These are phyloP conservation scores for Fusarium sp. DNA, from an alignment of 2,329 filamentous ascomycete species.

Conservation along the genomic window DNA sequence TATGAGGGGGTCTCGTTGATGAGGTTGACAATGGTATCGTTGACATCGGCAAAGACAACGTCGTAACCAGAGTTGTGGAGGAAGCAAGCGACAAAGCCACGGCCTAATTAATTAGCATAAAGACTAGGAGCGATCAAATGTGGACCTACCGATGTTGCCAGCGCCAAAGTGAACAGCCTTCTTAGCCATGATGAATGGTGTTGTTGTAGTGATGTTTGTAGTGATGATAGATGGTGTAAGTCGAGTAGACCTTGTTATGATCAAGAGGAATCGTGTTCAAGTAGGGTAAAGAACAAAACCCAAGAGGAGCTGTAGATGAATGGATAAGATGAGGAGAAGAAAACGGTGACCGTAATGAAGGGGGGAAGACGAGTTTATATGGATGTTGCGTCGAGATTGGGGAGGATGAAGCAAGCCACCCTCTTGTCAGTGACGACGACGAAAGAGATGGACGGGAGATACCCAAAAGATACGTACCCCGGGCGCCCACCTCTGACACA, in stretches of 20 bases:
- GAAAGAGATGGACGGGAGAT: conserved; percentile 16
- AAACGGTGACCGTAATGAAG: conserved; percentile 33
- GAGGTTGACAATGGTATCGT: conserved; percentile 79
- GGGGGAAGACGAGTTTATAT: conserved; percentile 40
- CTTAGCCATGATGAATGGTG: conserved; percentile 54
- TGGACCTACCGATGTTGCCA: conserved; percentile 75
- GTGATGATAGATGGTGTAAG: conserved; percentile 30
- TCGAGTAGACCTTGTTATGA: background rate
- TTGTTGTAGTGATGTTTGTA: conserved; percentile 8
- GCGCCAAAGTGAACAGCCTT: conserved; percentile 87
- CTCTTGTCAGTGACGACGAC: conserved; percentile 17
- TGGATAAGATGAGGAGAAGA: conserved; percentile 14
- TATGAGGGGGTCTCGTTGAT: conserved; percentile 81
- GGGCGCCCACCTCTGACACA: background rate
- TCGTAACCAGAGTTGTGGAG: conserved; percentile 94
- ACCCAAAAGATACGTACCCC: conserved; percentile 26
- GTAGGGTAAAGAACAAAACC: background rate
- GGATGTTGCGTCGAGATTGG: conserved; percentile 6
- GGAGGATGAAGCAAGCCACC: conserved; percentile 19
- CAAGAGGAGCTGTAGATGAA: background rate
- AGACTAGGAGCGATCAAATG: background rate
- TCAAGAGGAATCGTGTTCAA: background rate
- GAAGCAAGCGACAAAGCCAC: conserved; percentile 89
- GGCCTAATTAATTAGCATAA: conserved; percentile 52
- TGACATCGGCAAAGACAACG: conserved; percentile 95